Conservation (phyloP, 2,329 filamentous ascomycete genomes). For the Aspergillus eucalypticola region DNA sequence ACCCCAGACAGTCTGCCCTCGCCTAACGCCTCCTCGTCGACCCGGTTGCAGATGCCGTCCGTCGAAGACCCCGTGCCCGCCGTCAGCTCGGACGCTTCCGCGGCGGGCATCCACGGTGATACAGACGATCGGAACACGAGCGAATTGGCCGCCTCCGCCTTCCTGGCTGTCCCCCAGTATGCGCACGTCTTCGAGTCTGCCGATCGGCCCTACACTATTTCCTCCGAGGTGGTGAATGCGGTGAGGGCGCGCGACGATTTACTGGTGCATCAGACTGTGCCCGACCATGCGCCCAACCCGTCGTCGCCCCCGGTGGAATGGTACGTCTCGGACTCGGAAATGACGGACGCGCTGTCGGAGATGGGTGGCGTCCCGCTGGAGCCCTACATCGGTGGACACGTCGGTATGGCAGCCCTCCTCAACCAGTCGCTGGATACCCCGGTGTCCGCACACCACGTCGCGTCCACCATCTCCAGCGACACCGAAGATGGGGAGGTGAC, state of each 20-base stretch:
- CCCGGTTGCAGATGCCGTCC: slow-evolving; percentile 8
- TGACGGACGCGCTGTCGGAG: slow-evolving; percentile 24
- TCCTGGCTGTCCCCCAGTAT: slow-evolving; percentile 33
- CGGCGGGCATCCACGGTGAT: neutral
- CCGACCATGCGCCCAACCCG: slow-evolving; percentile 2
- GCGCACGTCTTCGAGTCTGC: slow-evolving; percentile 20
- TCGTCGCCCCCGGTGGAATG: slow-evolving; percentile 20
- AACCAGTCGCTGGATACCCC: slow-evolving; percentile 22
- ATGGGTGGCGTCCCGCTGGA: slow-evolving; percentile 24
- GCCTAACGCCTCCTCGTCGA: slow-evolving; percentile 8
- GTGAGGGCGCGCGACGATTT: slow-evolving; percentile 21
- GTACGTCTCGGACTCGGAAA: slow-evolving; percentile 28
- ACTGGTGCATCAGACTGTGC: slow-evolving; percentile 2
- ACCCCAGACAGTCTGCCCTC: slow-evolving; percentile 11
- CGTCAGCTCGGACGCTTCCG: neutral
- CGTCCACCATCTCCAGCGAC: slow-evolving; percentile 24
- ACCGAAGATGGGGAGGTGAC: slow-evolving; percentile 22
- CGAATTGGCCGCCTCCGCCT: slow-evolving; percentile 29
- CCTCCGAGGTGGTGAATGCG: slow-evolving; percentile 32
- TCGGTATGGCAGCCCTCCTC: slow-evolving; percentile 21
- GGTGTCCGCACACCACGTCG: slow-evolving; percentile 14
- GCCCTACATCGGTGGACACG: slow-evolving; percentile 17
- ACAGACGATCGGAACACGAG: slow-evolving; percentile 5
- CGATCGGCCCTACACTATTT: slow-evolving; percentile 22
- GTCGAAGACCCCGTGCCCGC: neutral